phyloP scores from a whole-genome alignment of 1,284 basidiomycete genomes.

The Neonothopanus nambi region DNA sequence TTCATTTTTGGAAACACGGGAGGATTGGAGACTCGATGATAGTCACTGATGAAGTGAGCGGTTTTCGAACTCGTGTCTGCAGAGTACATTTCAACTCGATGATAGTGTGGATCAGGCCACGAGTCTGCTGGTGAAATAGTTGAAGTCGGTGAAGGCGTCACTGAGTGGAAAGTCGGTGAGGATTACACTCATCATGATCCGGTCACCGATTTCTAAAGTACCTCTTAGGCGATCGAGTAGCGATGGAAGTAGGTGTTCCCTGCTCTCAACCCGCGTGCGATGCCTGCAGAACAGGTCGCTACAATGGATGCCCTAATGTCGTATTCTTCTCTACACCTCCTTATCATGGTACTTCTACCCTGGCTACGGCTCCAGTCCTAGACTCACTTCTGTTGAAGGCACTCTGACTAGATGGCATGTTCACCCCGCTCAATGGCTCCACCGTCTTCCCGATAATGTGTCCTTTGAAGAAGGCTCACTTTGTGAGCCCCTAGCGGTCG shows the following conservation, averaged over 20 bases:
- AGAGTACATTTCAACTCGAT: background rate
- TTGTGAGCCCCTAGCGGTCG: constrained; percentile 63
- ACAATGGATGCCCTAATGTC: constrained; percentile 61
- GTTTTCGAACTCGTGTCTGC: background rate
- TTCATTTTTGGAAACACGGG: constrained; percentile 70
- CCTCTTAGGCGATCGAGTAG: constrained; percentile 56
- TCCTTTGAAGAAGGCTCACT: constrained; percentile 65
- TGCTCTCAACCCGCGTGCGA: constrained; percentile 60
- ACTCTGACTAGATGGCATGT: constrained; percentile 62
- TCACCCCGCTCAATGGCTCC: constrained; percentile 66
- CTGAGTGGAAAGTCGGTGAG: constrained; percentile 56
- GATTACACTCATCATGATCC: too few species aligned
- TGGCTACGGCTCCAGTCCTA: background rate
- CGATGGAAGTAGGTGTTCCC: constrained; percentile 64
- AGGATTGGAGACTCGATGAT: constrained; percentile 66
- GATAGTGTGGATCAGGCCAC: constrained; percentile 61
- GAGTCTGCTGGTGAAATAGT: constrained; percentile 66
- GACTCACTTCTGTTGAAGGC: constrained; percentile 32
- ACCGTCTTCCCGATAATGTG: constrained; percentile 55
- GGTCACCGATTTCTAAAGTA: background rate
- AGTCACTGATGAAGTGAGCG: constrained; percentile 56
- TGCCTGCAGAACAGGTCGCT: constrained; percentile 56
- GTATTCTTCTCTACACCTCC: constrained; percentile 71
- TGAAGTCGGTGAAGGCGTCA: constrained; percentile 62
- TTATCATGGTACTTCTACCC: constrained; percentile 46